Evolutionary conservation across 495 filamentous ascomycete species (phyloP).

Genomic region (Penicillium cinerascens): DNA sequence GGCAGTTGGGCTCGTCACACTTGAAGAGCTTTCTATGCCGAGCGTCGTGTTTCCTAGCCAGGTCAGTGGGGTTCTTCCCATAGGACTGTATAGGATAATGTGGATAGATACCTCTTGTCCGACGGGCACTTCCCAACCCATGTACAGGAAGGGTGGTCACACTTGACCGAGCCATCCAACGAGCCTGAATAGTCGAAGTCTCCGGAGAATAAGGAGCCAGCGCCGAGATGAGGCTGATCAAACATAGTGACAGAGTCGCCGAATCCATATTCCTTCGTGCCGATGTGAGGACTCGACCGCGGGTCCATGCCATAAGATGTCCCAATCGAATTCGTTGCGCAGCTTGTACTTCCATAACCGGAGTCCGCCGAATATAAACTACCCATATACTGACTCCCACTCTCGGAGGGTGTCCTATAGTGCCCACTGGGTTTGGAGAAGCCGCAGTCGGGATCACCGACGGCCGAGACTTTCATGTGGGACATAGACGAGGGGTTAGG

Average conservation of each 20-base stretch:
- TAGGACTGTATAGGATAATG: not conserved
- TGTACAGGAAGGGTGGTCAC: constrained; percentile 32
- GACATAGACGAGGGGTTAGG: constrained; percentile 16
- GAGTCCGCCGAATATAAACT: constrained; percentile 55
- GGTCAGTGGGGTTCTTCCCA: not conserved
- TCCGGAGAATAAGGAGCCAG: constrained; percentile 7
- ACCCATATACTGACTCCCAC: constrained; percentile 50
- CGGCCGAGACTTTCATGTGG: constrained; percentile 14
- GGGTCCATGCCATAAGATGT: constrained; percentile 29
- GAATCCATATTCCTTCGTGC: constrained; percentile 23
- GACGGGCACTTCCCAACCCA: constrained; percentile 44
- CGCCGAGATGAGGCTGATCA: constrained; percentile 7
- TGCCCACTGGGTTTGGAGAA: constrained; percentile 30
- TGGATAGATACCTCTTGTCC: constrained; percentile 33
- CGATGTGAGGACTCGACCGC: constrained; percentile 28
- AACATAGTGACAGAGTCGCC: constrained; percentile 19
- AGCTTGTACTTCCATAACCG: constrained; percentile 55
- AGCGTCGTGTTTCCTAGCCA: constrained; percentile 71
- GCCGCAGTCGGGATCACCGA: constrained; percentile 20
- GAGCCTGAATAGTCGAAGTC: constrained; percentile 17
- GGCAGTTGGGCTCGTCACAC: constrained; percentile 60
- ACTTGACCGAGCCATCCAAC: constrained; percentile 25
- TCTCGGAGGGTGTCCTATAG: constrained; percentile 48
- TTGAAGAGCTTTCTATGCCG: constrained; percentile 72
- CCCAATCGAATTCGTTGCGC: constrained; percentile 45